A percentile compares a stretch with the other conserved stretches of the same genome.
Evolutionary conservation across 1,284 basidiomycete species (phyloP).

Genomic region (Laetiporus sulphureus): DNA sequence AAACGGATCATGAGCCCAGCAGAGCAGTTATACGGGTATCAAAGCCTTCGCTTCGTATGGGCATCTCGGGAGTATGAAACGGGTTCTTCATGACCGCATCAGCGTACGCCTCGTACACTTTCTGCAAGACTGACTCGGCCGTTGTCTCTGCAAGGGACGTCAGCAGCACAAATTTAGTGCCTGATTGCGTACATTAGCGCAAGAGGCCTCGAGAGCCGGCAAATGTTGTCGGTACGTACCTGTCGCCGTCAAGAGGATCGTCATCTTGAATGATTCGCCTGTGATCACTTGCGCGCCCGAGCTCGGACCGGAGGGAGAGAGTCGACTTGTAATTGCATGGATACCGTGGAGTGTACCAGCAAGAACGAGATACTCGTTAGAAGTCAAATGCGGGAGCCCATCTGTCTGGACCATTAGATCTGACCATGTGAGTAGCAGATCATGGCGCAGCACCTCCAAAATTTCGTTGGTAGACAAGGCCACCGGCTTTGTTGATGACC

Average conservation of each 20-base stretch:
- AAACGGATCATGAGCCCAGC: constrained; percentile 36
- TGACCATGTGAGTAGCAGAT: constrained; percentile 4
- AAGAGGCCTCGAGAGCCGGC: not conserved
- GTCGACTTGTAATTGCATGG: constrained; percentile 91
- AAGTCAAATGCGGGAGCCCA: constrained; percentile 79
- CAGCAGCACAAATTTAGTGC: constrained; percentile 95
- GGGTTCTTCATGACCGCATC: constrained; percentile 99
- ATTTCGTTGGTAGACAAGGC: constrained; percentile 89
- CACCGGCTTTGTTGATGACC: constrained; percentile 99
- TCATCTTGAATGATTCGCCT: constrained; percentile 90
- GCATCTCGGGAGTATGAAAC: constrained; percentile 99
- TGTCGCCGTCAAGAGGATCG: constrained; percentile 86
- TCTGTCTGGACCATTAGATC: constrained; percentile 40
- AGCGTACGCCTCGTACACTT: constrained; percentile 86
- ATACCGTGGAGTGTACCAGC: constrained; percentile 98
- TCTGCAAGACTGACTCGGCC: constrained; percentile 70
- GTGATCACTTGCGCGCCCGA: constrained; percentile 93
- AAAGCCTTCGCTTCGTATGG: constrained; percentile 88
- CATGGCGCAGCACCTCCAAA: constrained; percentile 62
- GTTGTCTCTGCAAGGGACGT: constrained; percentile 73
- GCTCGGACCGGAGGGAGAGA: constrained; percentile 79
- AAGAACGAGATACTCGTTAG: constrained; percentile 97
- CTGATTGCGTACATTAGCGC: constrained; percentile 34
- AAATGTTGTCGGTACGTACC: constrained; percentile 47
- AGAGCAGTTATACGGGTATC: constrained; percentile 65